Evolutionary conservation across 352 stramenopile species (phyloP), one percentile per base, ranked within the genome.

Genomic region (Phytophthora constricta): DNA sequence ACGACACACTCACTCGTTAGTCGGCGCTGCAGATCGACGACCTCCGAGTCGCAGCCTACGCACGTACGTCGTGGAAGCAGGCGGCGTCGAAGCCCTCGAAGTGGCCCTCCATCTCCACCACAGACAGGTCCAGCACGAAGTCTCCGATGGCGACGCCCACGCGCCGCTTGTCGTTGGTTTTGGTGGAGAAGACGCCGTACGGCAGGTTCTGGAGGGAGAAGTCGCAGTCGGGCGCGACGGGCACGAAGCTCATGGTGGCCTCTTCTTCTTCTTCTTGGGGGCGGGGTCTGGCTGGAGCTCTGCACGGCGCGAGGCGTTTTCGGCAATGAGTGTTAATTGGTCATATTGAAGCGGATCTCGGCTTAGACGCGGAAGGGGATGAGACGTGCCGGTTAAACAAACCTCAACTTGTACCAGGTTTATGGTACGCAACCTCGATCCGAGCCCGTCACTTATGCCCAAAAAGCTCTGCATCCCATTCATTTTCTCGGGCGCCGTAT

Each of bases 121-220:
- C 80, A 31, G 87, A 82, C 50, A 99, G 74, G 71, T 99, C 95
- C 10, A 99, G 68, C 31, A 91, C 83, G 59, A 82, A 84, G 56
- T 91, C 76, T 58, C 88, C 88, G 49, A 97, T 94, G 64, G 89
- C 87, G 27, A 95, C 89, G 68, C 90, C 90, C 27, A 94, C 72
- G 69, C 90, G 86, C 56, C 74, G 85, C 67, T 86, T 80, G 50
- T 79, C 74, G 71, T 75, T 89, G 57, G 56, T 86, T 54, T 79
- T 82, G 62, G 80, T 87, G 25, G 89, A 97, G 72, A 97, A 98
- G 16, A 98, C 79, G 43, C 97, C 96, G 81, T 98, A 98, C 19
- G 96, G 96, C 55, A 99, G 82, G 79, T 99, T 99, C 62, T 96
- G 82, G 53, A 98, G 86, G 23, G 96, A 90, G 68, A 99, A 99